Evolutionary conservation across 768 basidiomycete genomes (phyloP).

Genomic region (Naganishia onofrii): DNA sequence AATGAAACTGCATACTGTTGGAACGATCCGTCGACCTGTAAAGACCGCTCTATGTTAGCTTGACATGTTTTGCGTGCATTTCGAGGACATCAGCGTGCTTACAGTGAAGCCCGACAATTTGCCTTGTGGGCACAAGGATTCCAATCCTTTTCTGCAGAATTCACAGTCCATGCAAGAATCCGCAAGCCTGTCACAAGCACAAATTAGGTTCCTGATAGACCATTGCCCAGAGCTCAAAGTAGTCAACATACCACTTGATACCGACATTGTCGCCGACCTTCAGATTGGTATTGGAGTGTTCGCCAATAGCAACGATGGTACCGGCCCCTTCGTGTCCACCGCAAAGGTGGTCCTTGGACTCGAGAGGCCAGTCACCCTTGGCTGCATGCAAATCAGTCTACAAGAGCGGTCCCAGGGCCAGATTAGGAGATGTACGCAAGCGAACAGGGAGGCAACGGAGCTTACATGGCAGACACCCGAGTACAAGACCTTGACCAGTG

Average conservation of each 20-base stretch:
- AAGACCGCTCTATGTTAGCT: neutral
- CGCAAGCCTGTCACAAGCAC: constrained; percentile 54
- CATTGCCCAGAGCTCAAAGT: neutral
- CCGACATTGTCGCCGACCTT: constrained; percentile 77
- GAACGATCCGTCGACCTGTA: constrained; percentile 69
- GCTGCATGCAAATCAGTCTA: constrained; percentile 24
- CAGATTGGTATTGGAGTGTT: constrained; percentile 64
- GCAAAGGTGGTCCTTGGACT: constrained; percentile 30
- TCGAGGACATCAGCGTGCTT: neutral
- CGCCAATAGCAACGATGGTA: constrained; percentile 72
- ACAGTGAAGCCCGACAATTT: constrained; percentile 66
- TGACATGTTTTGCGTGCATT: no score
- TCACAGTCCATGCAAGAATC: constrained; percentile 69
- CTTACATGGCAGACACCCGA: constrained; percentile 73
- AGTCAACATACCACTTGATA: constrained; percentile 58
- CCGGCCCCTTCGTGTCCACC: constrained; percentile 80
- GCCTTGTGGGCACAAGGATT: constrained; percentile 63
- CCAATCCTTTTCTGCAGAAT: constrained; percentile 62
- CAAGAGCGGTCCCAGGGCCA: no score
- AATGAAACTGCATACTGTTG: constrained; percentile 52
- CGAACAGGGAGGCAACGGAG: neutral
- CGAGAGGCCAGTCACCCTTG: constrained; percentile 74
- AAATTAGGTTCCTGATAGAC: no score
- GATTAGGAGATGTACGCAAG: no score
- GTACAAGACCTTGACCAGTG: constrained; percentile 68